Evolutionary conservation across 441 rosid genomes (phyloP).

Genomic region (Adansonia grandidieri): DNA sequence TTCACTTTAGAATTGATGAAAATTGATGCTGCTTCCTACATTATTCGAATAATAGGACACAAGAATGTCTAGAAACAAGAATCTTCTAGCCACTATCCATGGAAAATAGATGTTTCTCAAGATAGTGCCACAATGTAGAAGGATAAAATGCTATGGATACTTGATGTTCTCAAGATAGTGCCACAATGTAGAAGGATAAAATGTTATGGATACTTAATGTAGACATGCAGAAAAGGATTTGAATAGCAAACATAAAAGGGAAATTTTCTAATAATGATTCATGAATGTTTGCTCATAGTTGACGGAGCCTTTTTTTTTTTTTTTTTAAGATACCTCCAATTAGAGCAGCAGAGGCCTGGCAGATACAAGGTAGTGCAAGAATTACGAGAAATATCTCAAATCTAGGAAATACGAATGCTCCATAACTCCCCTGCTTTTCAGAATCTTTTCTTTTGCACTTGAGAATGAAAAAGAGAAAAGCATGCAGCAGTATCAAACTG

Average conservation of each 20-base stretch:
- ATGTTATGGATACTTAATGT: neutral
- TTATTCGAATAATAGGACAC: neutral
- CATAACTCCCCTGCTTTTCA: slow-evolving; percentile 52
- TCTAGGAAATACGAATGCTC: slow-evolving; percentile 79
- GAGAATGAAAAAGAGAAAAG: slow-evolving; percentile 52
- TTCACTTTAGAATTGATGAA: neutral
- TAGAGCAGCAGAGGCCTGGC: slow-evolving; percentile 68
- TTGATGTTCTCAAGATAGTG: neutral
- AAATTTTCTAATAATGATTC: neutral
- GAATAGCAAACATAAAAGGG: neutral
- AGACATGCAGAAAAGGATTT: neutral
- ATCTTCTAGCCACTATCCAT: neutral
- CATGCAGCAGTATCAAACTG: slow-evolving; percentile 63
- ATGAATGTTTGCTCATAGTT: neutral
- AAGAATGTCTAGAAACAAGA: neutral
- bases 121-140: neutral
- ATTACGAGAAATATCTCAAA: slow-evolving; percentile 78
- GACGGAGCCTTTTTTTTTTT: neutral
- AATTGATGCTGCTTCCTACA: neutral
- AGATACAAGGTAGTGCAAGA: slow-evolving; percentile 77
- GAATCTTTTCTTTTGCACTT: slow-evolving; percentile 50
- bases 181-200: neutral
- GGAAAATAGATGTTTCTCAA: neutral
- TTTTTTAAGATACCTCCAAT: slow-evolving; percentile 55
- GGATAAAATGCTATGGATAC: neutral